phyloP scores from a whole-genome alignment of 2,329 filamentous ascomycete genomes.

The Knufia fluminis region DNA sequence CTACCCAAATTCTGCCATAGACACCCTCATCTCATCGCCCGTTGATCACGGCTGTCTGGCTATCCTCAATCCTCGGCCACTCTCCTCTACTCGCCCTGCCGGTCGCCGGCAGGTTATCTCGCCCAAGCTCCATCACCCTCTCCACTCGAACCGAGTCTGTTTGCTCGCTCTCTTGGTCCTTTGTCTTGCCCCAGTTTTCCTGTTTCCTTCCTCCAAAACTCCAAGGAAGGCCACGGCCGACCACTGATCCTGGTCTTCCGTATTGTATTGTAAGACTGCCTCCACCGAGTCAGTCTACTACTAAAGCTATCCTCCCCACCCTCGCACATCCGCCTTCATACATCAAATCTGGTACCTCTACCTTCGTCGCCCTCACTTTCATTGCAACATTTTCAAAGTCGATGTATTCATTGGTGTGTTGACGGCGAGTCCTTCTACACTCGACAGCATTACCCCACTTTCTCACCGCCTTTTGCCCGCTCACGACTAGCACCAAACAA shows the following conservation, averaged over 20 bases:
- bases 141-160: constrained; percentile 4
- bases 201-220: constrained; percentile 8
- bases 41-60: not conserved
- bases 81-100: constrained; percentile 2
- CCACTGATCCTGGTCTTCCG: not conserved
- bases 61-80: not conserved
- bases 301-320: constrained; percentile 11
- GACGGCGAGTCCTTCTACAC: constrained; percentile 9
- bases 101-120: constrained; percentile 4
- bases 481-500: constrained; percentile 8
- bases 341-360: constrained; percentile 1
- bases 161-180: constrained; percentile 8
- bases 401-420: constrained; percentile 2
- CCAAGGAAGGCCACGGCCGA: constrained; percentile 3
- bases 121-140: constrained; percentile 7
- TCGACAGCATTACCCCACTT: constrained; percentile 7
- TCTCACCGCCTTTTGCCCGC: constrained; percentile 13
- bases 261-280: constrained; percentile 6
- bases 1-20: constrained; percentile 4
- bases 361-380: not conserved
- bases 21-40: not conserved
- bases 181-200: constrained; percentile 8
- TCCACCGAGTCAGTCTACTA: constrained; percentile 4
- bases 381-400: not conserved
- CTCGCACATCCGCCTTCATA: constrained; percentile 9